phyloP scores from a whole-genome alignment of 495 filamentous ascomycete genomes.

The Aspergillus hancockii region DNA sequence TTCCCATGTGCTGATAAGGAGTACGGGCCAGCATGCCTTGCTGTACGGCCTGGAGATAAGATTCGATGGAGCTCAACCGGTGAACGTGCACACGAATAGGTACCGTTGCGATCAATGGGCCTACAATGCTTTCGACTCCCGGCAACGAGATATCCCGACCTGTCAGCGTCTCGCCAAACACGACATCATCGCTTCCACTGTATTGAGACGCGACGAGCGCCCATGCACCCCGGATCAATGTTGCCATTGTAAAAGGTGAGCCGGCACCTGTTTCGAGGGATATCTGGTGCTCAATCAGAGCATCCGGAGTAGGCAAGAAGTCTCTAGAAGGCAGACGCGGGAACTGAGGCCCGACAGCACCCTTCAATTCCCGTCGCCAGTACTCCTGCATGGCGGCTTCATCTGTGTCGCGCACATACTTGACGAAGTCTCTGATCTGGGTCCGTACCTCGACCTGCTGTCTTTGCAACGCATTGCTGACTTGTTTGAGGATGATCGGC shows the following conservation, averaged over 20 bases:
- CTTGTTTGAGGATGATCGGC: conserved; percentile 54
- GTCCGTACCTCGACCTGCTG: conserved; percentile 21
- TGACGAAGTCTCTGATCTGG: conserved; percentile 46
- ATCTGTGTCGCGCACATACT: conserved; percentile 39
- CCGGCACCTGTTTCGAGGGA: conserved; percentile 35
- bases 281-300: conserved; percentile 52
- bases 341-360: conserved; percentile 57
- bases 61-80: conserved; percentile 27
- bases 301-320: conserved; percentile 56
- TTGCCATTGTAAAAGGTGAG: conserved; percentile 54
- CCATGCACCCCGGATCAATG: conserved; percentile 64
- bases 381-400: conserved; percentile 38
- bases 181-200: conserved; percentile 52
- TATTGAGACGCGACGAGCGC: conserved; percentile 57
- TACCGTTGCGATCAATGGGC: conserved; percentile 64
- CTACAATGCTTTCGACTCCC: conserved; percentile 49
- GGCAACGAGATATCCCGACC: conserved; percentile 48
- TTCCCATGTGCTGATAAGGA: conserved; percentile 65
- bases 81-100: conserved; percentile 55
- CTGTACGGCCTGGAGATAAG: conserved; percentile 51
- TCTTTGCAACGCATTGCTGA: conserved; percentile 40
- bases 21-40: conserved; percentile 52
- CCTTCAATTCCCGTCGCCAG: conserved; percentile 49
- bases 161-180: conserved; percentile 61
- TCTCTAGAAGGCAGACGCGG: conserved; percentile 55